A percentile compares a stretch with the other conserved stretches of the same genome.
phyloP scores from a whole-genome alignment of 164 flowering plant species.

The Magnolia kwangsiensis region DNA sequence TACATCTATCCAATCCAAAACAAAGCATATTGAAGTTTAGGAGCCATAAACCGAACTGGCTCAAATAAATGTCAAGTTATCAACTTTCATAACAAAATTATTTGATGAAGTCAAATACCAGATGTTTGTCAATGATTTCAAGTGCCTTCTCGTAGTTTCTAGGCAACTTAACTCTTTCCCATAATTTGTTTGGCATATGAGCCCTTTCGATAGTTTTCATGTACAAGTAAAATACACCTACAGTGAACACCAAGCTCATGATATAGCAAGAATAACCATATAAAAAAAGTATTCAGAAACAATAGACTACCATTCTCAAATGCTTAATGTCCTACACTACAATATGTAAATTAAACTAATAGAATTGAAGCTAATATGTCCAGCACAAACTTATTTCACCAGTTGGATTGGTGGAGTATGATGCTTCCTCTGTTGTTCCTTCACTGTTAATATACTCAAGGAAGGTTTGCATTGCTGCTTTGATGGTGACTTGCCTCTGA shows the following conservation, averaged over 20 bases:
- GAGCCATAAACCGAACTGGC: not conserved
- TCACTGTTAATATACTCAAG: too few species aligned
- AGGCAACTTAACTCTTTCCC: slow-evolving; percentile 92
- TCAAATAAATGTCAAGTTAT: not conserved
- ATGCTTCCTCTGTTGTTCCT: too few species aligned
- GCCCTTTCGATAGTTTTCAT: slow-evolving; percentile 96
- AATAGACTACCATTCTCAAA: too few species aligned
- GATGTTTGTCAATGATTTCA: slow-evolving; percentile 75
- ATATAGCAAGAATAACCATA: not conserved
- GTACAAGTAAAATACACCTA: slow-evolving; percentile 88
- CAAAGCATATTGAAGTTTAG: not conserved
- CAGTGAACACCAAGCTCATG: slow-evolving; percentile 10
- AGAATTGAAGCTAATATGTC: too few species aligned
- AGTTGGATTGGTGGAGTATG: too few species aligned
- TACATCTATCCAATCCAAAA: slow-evolving; percentile 48
- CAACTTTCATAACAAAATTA: not conserved
- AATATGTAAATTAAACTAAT: too few species aligned
- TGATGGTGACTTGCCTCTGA: too few species aligned
- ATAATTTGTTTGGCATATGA: slow-evolving; percentile 75
- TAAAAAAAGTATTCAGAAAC: too few species aligned
- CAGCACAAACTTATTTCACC: too few species aligned
- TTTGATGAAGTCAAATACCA: slow-evolving; percentile 41
- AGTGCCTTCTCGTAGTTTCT: slow-evolving; percentile 80
- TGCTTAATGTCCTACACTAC: too few species aligned
- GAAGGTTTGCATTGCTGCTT: too few species aligned